These are phyloP conservation scores for Trichoderma hamatum DNA, from an alignment of 2,329 filamentous ascomycete genomes.

Conservation along the genomic window DNA sequence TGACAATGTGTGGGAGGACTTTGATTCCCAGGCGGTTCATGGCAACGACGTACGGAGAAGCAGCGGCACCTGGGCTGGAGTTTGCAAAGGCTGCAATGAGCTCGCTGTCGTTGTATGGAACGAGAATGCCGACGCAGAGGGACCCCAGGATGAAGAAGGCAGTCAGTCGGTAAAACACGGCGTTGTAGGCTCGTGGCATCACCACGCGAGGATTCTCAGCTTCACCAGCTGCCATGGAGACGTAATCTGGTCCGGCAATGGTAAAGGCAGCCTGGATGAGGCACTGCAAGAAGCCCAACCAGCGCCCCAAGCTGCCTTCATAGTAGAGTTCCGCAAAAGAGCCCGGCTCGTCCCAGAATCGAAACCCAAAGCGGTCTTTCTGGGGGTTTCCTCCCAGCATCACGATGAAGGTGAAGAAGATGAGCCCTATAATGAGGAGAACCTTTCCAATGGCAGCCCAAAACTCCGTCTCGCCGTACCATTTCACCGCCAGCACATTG, in stretches of 20 bases:
- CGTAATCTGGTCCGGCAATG: constrained; percentile 69
- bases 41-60: constrained; percentile 67
- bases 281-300: constrained; percentile 75
- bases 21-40: constrained; percentile 68
- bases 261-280: constrained; percentile 72
- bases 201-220: constrained; percentile 69
- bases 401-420: constrained; percentile 77
- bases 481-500: constrained; percentile 74
- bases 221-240: constrained; percentile 70
- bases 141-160: constrained; percentile 76
- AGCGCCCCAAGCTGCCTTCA: constrained; percentile 67
- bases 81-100: constrained; percentile 62
- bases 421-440: constrained; percentile 69
- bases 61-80: constrained; percentile 66
- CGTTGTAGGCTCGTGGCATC: constrained; percentile 75
- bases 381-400: constrained; percentile 83
- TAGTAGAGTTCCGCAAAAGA: constrained; percentile 69
- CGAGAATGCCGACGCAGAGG: constrained; percentile 70
- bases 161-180: constrained; percentile 77
- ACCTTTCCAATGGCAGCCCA: constrained; percentile 73
- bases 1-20: constrained; percentile 70
- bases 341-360: constrained; percentile 67
- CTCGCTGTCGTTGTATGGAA: constrained; percentile 68
- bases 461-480: constrained; percentile 79
- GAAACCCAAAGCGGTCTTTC: constrained; percentile 72